A percentile compares a stretch with the other conserved stretches of the same genome.
These are phyloP conservation scores for Williopsis jadinii DNA, from an alignment of 1,139 yeast genomes.

Conservation along the genomic window DNA sequence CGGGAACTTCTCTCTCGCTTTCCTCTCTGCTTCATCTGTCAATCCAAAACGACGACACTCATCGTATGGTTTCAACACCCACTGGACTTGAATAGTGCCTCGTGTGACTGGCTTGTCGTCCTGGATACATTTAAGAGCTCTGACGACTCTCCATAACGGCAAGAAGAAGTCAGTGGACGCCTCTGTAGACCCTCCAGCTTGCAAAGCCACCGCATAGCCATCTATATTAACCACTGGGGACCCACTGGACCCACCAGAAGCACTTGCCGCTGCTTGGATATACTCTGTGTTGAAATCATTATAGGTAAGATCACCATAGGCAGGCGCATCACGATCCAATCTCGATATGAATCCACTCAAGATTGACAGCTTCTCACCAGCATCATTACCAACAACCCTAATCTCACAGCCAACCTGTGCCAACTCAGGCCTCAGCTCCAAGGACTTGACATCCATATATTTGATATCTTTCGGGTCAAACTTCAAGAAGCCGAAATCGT, in stretches of 20 bases:
- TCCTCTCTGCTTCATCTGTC: conserved; percentile 64
- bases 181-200: conserved; percentile 90
- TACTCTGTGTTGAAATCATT: conserved; percentile 94
- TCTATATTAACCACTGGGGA: conserved; percentile 88
- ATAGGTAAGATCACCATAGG: conserved; percentile 82
- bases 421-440: conserved; percentile 68
- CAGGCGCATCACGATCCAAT: conserved; percentile 91
- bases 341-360: conserved; percentile 86
- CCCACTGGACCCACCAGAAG: conserved; percentile 94
- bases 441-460: conserved; percentile 63
- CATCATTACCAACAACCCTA: conserved; percentile 93
- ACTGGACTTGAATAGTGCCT: conserved; percentile 88
- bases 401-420: conserved; percentile 90
- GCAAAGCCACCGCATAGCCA: conserved; percentile 85
- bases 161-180: conserved; percentile 91
- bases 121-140: conserved; percentile 77
- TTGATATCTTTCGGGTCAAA: conserved; percentile 68
- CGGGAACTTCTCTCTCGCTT: conserved; percentile 66
- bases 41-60: conserved; percentile 86
- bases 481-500: conserved; percentile 75
- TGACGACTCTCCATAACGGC: conserved; percentile 74
- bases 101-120: conserved; percentile 50
- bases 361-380: conserved; percentile 88
- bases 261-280: conserved; percentile 94
- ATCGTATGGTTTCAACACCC: conserved; percentile 83